phyloP scores from a whole-genome alignment of 306 rosid genomes.

The Echinosophora koreensis region DNA sequence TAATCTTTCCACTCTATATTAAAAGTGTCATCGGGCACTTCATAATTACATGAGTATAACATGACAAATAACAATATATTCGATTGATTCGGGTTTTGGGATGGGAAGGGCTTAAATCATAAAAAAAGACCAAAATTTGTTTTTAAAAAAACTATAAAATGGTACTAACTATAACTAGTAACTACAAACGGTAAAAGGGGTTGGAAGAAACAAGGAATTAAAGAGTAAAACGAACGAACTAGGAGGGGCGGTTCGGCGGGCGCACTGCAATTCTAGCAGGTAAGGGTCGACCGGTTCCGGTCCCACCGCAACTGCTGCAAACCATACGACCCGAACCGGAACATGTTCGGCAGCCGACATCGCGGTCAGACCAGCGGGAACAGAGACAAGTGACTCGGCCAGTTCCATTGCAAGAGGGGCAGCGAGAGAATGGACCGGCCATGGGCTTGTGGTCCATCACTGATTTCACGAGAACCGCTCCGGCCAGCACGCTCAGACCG shows the following conservation, averaged over 20 bases:
- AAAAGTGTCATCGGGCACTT: constrained; percentile 40
- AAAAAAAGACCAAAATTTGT: not conserved
- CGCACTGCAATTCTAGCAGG: constrained; percentile 68
- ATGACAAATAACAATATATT: not conserved
- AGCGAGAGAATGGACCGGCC: constrained; percentile 84
- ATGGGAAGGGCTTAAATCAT: not conserved
- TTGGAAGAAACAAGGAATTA: not conserved
- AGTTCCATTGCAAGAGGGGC: constrained; percentile 85
- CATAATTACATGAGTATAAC: constrained; percentile 30
- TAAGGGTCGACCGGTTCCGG: constrained; percentile 87
- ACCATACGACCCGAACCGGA: constrained; percentile 85
- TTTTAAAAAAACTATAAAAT: constrained; percentile 16
- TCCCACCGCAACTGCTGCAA: constrained; percentile 86
- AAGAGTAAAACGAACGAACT: constrained; percentile 17
- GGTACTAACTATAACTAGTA: too few relatives aligned
- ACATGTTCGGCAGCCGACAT: constrained; percentile 80
- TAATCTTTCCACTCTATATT: constrained; percentile 22
- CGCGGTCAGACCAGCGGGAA: constrained; percentile 94
- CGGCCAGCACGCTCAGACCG: constrained; percentile 86
- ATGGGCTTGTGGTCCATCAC: constrained; percentile 84
- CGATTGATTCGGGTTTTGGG: not conserved
- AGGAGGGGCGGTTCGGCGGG: constrained; percentile 62
- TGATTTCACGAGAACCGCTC: constrained; percentile 82
- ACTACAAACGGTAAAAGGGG: not conserved
- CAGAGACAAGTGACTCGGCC: constrained; percentile 87